Conservation (phyloP, 306 rosid species). For the Pyrus communis region DNA sequence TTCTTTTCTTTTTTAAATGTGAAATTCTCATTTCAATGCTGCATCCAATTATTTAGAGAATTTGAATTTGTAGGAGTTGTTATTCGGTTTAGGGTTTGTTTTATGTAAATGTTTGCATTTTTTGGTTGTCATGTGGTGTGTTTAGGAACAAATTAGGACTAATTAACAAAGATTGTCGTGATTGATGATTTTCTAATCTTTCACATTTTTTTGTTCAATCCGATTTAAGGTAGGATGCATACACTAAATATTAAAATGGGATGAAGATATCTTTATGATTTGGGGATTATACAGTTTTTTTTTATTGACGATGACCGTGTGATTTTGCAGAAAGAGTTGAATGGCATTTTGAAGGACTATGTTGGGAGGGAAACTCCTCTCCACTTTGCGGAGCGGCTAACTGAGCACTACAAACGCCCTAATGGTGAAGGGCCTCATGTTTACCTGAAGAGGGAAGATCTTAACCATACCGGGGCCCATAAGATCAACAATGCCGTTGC, state of each 20-base stretch:
- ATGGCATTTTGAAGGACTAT: constrained; percentile 75
- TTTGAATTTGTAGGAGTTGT: background rate
- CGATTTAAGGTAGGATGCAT: background rate
- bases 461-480: constrained; percentile 97
- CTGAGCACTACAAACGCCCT: constrained; percentile 71
- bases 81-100: background rate
- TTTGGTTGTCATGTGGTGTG: background rate
- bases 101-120: background rate
- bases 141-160: background rate
- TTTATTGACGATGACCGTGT: background rate
- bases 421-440: constrained; percentile 82
- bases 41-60: background rate
- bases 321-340: constrained; percentile 57
- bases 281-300: background rate
- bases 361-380: constrained; percentile 97
- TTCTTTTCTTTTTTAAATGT: background rate
- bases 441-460: constrained; percentile 97
- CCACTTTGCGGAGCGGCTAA: constrained; percentile 89
- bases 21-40: background rate
- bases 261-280: background rate
- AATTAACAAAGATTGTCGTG: background rate
- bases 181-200: background rate
- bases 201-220: background rate
- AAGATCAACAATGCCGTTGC: constrained; percentile 93
- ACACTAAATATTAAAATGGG: background rate